These are phyloP conservation scores for Xerocomus brunneocitrinus DNA, from an alignment of 768 basidiomycete genomes.

Conservation along the genomic window DNA sequence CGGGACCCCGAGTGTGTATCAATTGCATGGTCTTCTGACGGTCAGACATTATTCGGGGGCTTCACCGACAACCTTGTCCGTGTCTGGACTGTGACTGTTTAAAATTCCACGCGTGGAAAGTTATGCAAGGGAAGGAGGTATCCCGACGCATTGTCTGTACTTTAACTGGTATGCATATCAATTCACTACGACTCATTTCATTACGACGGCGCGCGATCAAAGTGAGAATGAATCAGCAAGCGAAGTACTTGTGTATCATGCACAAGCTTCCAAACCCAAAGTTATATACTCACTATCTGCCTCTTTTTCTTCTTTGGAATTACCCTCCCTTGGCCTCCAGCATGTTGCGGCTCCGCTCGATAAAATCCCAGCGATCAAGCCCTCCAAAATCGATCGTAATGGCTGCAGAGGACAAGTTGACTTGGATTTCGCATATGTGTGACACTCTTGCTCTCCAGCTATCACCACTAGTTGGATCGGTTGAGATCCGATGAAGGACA, in stretches of 20 bases:
- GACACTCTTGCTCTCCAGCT: slow-evolving; percentile 74
- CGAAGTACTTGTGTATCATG: background rate
- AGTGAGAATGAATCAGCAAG: no score
- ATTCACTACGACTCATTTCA: slow-evolving; percentile 15
- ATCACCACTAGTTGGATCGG: slow-evolving; percentile 52
- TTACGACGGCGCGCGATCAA: background rate
- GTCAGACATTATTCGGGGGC: slow-evolving; percentile 95
- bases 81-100: slow-evolving; percentile 79
- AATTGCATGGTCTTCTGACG: slow-evolving; percentile 97
- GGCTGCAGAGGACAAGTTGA: slow-evolving; percentile 53
- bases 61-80: slow-evolving; percentile 94
- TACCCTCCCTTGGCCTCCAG: slow-evolving; percentile 40
- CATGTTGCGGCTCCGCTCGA: slow-evolving; percentile 60
- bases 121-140: slow-evolving; percentile 13
- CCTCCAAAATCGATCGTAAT: slow-evolving; percentile 76
- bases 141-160: slow-evolving; percentile 25
- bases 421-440: slow-evolving; percentile 70
- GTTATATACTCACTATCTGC: background rate
- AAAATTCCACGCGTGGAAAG: slow-evolving; percentile 24
- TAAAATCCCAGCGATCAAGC: slow-evolving; percentile 66
- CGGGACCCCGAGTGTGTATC: slow-evolving; percentile 91
- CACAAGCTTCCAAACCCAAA: background rate
- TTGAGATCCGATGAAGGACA: slow-evolving; percentile 1
- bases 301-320: background rate
- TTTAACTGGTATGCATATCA: slow-evolving; percentile 18